A percentile compares a stretch with the other conserved stretches of the same genome.
These are phyloP conservation scores for Lyophyllum atratum DNA, from an alignment of 768 basidiomycete species.

Conservation along the genomic window DNA sequence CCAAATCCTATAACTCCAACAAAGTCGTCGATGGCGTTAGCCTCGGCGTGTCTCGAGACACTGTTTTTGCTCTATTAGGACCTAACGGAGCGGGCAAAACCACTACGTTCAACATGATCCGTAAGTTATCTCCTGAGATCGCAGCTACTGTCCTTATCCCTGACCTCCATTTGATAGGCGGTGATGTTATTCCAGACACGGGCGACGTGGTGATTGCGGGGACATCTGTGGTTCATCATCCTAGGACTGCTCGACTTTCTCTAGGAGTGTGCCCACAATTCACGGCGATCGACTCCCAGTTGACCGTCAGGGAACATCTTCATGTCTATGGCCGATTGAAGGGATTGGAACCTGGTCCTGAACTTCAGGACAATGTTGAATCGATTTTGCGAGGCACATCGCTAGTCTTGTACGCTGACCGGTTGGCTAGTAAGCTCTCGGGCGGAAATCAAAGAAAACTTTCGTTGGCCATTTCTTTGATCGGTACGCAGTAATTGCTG, in stretches of 20 bases:
- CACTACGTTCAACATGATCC: slow-evolving; percentile 80
- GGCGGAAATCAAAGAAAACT: slow-evolving; percentile 83
- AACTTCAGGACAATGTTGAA: slow-evolving; percentile 55
- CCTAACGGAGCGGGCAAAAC: slow-evolving; percentile 88
- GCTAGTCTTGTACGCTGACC: slow-evolving; percentile 61
- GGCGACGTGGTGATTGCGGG: slow-evolving; percentile 74
- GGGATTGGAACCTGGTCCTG: slow-evolving; percentile 53
- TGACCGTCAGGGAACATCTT: slow-evolving; percentile 79
- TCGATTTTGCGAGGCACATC: slow-evolving; percentile 60
- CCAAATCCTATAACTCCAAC: slow-evolving; percentile 58
- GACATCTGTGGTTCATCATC: slow-evolving; percentile 63
- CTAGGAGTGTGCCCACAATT: slow-evolving; percentile 86
- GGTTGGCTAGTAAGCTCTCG: slow-evolving; percentile 72
- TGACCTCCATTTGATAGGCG: slow-evolving; percentile 42
- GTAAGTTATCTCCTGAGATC: slow-evolving; percentile 37
- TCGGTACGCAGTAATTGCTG: slow-evolving; percentile 38
- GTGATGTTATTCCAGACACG: slow-evolving; percentile 63
- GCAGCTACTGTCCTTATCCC: background rate
- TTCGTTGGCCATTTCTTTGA: slow-evolving; percentile 73
- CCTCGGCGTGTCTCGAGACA: slow-evolving; percentile 62
- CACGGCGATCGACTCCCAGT: slow-evolving; percentile 76
- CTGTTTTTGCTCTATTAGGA: slow-evolving; percentile 71
- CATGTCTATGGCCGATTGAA: slow-evolving; percentile 73
- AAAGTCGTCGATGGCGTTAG: slow-evolving; percentile 75
- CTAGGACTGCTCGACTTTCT: slow-evolving; percentile 62